Base-by-base conservation (phyloP, 176 grass and related monocot genomes). In the Chloris gayana region DNA sequence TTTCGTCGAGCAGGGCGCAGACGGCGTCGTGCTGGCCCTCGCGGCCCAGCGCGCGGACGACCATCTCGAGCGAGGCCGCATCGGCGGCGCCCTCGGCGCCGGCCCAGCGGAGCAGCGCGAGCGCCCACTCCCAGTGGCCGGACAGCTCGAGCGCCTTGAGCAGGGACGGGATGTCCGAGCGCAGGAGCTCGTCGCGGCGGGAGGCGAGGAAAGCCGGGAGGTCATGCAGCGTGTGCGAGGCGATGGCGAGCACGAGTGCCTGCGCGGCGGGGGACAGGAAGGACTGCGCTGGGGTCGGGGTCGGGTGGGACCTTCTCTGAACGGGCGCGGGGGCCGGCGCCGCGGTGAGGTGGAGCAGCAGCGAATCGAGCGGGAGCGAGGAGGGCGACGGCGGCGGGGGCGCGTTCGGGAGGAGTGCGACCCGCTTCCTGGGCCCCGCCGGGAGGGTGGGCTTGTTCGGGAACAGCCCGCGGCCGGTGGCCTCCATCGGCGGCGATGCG, bases 371-470 rank as follows among this genome's bases (percentile, higher is more conserved):
- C 35, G 85, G 90, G 62, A 93, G 67, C 37, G 88, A 81, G 6
- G 72, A 58, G 24, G 80, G 69, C 19, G 85, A 7, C 69, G 85
- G 47, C 77, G 82, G 29, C 74, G 87, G 39, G 29, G 86, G 44
- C 61, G 86, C 32, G 86, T 72, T 24, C 70, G 79, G 82, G 81
- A 80, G 81, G 21, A 87, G 67, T 17, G 59, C 76, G 22, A 58
- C 26, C 1, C 44, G 69, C 67, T 79, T 77, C 38, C 27, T 33
- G 18, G 79, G 80, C 25, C 66, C 82, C 9, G 72, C 1, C 24
- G 88, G 92, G 26, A 84, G 88, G 27, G 87, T 75, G 24, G 92
- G 96, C 64, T 93, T 94, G 82, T 89, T 94, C 2, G 88, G 83
- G 78, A 86, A 87, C 70, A 82, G 14, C 42, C 78, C 46, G 54